These are phyloP conservation scores for Tetrastigma voinierianum DNA, from an alignment of 164 flowering plant genomes.

Conservation along the genomic window DNA sequence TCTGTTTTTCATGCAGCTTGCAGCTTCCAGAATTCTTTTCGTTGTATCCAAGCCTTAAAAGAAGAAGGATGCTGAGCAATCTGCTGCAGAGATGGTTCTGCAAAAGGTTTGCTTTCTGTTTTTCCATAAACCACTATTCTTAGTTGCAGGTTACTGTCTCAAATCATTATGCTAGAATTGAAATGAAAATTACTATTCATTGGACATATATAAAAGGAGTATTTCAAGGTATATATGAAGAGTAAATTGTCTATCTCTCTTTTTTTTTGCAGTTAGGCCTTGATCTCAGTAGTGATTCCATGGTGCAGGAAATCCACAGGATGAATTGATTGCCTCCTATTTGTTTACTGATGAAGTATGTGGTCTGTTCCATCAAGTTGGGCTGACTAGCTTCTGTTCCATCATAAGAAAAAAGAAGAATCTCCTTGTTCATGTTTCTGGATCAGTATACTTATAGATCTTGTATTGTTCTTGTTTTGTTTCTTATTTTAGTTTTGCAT, in stretches of 20 bases:
- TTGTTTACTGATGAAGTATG: conserved; percentile 82
- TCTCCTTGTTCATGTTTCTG: neutral
- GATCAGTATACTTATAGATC: neutral
- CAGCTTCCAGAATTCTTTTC: conserved; percentile 74
- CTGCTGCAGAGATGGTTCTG: conserved; percentile 83
- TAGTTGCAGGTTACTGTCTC: neutral
- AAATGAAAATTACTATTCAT: no score
- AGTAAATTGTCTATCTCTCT: neutral
- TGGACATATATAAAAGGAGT: no score
- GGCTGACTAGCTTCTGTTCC: neutral
- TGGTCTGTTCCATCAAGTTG: neutral
- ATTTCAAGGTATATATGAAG: no score
- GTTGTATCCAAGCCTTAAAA: conserved; percentile 58
- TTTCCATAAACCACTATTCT: neutral
- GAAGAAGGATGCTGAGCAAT: conserved; percentile 96
- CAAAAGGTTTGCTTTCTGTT: conserved; percentile 53
- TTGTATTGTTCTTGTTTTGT: neutral
- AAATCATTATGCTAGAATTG: no score
- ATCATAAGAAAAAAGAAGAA: neutral
- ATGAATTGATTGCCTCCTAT: conserved; percentile 46
- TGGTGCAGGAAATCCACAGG: conserved; percentile 55
- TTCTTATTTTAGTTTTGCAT: no score
- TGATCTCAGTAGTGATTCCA: conserved; percentile 29
- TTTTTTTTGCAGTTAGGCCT: conserved; percentile 63
- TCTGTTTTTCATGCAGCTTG: conserved; percentile 75